These are phyloP conservation scores for Hydnomerulius pinastri DNA, from an alignment of 768 basidiomycete genomes.

Conservation along the genomic window DNA sequence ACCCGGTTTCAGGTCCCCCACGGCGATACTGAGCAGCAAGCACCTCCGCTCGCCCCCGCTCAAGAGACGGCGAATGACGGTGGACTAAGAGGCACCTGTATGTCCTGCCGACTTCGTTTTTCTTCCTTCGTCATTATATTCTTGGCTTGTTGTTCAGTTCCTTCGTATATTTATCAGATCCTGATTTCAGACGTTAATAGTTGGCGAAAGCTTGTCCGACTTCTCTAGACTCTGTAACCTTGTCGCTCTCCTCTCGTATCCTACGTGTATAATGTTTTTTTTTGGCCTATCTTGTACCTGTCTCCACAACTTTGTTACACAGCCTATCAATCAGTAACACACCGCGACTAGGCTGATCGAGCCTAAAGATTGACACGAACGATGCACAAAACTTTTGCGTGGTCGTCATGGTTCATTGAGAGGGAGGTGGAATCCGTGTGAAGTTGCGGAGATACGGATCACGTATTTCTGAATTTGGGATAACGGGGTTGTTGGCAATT, in stretches of 20 bases:
- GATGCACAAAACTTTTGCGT: background rate
- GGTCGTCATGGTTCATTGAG: constrained; percentile 3
- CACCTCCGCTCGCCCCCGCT: constrained; percentile 40
- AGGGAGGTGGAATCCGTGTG: constrained; percentile 17
- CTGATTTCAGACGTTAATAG: constrained; percentile 8
- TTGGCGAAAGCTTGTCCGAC: constrained; percentile 1
- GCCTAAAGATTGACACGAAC: too few relatives aligned
- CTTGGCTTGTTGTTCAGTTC: constrained; percentile 13
- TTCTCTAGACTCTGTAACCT: constrained; percentile 7
- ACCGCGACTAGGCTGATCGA: background rate
- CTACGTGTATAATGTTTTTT: constrained; percentile 38
- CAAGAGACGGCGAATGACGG: constrained; percentile 52
- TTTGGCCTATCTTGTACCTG: constrained; percentile 26
- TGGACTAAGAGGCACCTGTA: constrained; percentile 13
- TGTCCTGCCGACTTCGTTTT: constrained; percentile 23
- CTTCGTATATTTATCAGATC: constrained; percentile 15
- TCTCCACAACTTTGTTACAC: constrained; percentile 6
- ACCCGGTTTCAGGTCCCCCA: constrained; percentile 20
- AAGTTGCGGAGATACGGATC: constrained; percentile 11
- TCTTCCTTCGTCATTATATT: constrained; percentile 21
- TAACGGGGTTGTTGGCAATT: constrained; percentile 5
- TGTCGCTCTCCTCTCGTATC: constrained; percentile 21
- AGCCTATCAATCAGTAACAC: constrained; percentile 1
- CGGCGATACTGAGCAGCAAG: constrained; percentile 19
- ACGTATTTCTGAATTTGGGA: constrained; percentile 9